Evolutionary conservation across 225 moss, liverwort and hornwort genomes (phyloP).

Genomic region (Rhytidiadelphus loreus): DNA sequence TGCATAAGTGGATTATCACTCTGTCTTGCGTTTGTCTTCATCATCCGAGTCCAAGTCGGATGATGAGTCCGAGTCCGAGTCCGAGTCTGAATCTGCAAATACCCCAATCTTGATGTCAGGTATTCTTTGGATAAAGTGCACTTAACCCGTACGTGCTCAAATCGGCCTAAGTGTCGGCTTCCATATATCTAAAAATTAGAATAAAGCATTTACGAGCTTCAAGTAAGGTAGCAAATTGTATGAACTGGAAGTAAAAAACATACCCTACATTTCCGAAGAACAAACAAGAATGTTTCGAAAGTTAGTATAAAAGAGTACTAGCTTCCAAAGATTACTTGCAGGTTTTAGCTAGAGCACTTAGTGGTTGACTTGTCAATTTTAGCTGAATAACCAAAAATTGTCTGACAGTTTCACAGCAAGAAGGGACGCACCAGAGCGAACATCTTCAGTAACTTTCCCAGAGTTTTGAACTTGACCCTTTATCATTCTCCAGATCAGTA

Average conservation of each 20-base stretch:
- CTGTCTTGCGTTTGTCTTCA: conserved; percentile 14
- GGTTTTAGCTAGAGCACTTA: not conserved
- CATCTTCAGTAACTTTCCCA: conserved; percentile 54
- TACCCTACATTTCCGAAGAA: not conserved
- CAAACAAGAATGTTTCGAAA: not conserved
- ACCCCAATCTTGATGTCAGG: not conserved
- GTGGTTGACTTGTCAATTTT: not conserved
- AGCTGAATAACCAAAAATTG: not conserved
- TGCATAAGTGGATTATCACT: not conserved
- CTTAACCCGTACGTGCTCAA: not conserved
- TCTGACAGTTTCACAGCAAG: not conserved
- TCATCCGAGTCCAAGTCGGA: conserved; percentile 19
- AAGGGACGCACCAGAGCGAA: conserved; percentile 46
- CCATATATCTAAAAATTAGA: not conserved
- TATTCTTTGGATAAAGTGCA: not conserved
- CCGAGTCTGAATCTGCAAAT: conserved; percentile 10
- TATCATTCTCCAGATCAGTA: conserved; percentile 56
- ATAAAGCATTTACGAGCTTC: not conserved
- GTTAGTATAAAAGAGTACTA: too few species aligned
- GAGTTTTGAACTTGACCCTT: conserved; percentile 39
- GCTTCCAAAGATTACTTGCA: not conserved
- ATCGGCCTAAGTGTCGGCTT: not conserved
- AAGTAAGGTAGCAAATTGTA: not conserved
- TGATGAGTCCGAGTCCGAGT: not conserved
- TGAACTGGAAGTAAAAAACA: not conserved